These are phyloP conservation scores for Neurospora crassa DNA, from an alignment of 2,329 filamentous ascomycete genomes.

Conservation along the genomic window DNA sequence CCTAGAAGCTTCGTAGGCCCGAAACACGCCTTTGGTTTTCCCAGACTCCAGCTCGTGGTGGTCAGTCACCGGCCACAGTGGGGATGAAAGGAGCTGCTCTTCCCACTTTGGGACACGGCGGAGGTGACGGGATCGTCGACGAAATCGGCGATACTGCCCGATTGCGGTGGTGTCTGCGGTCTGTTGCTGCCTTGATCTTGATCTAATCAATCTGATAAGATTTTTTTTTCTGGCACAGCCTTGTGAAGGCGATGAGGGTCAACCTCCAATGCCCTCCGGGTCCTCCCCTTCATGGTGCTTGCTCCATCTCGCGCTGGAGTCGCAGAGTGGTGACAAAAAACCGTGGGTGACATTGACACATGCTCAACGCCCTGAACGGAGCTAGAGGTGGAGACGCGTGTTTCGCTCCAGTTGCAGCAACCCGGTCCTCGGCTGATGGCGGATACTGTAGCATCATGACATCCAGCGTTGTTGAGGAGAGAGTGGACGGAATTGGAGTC, in stretches of 20 bases:
- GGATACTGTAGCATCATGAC: neutral
- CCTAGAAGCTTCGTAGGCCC: neutral
- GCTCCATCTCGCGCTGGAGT: neutral
- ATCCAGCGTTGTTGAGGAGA: neutral
- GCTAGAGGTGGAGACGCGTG: neutral
- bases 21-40: neutral
- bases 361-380: neutral
- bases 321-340: neutral
- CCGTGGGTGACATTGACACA: neutral
- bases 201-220: conserved; percentile 1
- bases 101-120: neutral
- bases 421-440: neutral
- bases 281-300: neutral
- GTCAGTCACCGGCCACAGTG: neutral
- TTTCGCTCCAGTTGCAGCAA: neutral
- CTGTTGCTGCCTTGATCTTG: neutral
- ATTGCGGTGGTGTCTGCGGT: neutral
- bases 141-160: neutral
- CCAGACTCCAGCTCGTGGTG: neutral
- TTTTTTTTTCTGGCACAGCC: neutral
- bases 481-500: neutral
- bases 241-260: neutral
- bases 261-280: neutral
- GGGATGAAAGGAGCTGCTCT: neutral
- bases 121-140: neutral